These are phyloP conservation scores for Forsythia viridissima DNA, from an alignment of 257 asterid species.

Conservation along the genomic window DNA sequence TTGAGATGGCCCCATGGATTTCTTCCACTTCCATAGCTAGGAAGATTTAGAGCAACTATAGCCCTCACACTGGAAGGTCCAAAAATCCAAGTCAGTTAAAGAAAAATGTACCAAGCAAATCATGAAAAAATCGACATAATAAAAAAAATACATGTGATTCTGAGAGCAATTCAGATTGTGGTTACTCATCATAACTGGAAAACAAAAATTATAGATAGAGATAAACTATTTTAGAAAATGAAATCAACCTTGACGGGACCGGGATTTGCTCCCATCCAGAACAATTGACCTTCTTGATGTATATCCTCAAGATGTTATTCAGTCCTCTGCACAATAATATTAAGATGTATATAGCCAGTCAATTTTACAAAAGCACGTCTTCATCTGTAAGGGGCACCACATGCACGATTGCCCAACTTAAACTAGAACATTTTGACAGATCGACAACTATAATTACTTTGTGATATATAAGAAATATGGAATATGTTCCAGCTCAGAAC, in stretches of 20 bases:
- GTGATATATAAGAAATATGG: no score
- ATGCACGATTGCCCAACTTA: no score
- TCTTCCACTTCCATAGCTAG: slow-evolving; percentile 97
- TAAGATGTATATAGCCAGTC: slow-evolving; percentile 9
- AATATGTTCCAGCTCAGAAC: no score
- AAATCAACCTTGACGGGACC: slow-evolving; percentile 80
- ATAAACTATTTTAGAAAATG: slow-evolving; percentile 11
- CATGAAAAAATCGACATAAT: neutral
- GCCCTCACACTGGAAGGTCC: slow-evolving; percentile 77
- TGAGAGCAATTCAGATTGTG: neutral
- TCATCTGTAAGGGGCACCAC: neutral
- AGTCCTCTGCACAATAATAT: slow-evolving; percentile 63
- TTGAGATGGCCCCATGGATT: slow-evolving; percentile 90
- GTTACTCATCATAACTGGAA: neutral
- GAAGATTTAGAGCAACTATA: slow-evolving; percentile 84
- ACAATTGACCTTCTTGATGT: slow-evolving; percentile 83
- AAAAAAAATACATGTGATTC: neutral
- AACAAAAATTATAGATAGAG: neutral
- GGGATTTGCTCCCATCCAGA: slow-evolving; percentile 82
- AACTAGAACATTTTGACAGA: no score
- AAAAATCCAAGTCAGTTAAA: slow-evolving; percentile 19
- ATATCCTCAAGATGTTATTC: slow-evolving; percentile 86
- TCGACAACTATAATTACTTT: no score
- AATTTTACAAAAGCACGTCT: neutral
- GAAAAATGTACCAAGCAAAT: slow-evolving; percentile 10